Percentiles rank a stretch among this genome's conserved stretches.
Conservation (phyloP, 2,329 filamentous ascomycete genomes). For the Rhinocladiella mackenziei region DNA sequence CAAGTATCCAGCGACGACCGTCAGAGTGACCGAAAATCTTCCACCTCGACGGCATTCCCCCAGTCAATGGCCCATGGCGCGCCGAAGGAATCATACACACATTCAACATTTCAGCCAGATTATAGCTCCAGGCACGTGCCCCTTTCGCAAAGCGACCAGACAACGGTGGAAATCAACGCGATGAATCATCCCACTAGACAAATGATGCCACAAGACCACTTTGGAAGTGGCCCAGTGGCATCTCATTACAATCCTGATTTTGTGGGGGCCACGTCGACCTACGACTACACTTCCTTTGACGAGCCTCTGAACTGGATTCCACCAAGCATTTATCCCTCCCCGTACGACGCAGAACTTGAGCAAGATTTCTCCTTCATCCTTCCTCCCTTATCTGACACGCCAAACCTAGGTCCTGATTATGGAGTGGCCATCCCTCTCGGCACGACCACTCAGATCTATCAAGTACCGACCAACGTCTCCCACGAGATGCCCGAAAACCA, state of each 20-base stretch:
- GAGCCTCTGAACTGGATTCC: conserved; percentile 39
- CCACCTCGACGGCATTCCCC: conserved; percentile 1
- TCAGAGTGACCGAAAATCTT: background rate
- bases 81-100: background rate
- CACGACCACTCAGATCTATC: conserved; percentile 8
- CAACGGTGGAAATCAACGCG: background rate
- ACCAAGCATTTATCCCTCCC: conserved; percentile 36
- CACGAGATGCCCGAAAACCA: conserved; percentile 35
- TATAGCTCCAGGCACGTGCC: background rate
- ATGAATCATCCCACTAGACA: background rate
- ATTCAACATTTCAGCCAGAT: background rate
- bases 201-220: conserved; percentile 9
- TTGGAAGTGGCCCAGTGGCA: conserved; percentile 2
- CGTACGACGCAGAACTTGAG: conserved; percentile 39
- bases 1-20: background rate
- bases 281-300: conserved; percentile 37
- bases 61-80: background rate
- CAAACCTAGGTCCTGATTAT: conserved; percentile 19
- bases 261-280: conserved; percentile 17
- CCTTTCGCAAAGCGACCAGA: background rate
- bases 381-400: conserved; percentile 13
- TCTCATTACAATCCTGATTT: conserved; percentile 8
- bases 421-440: conserved; percentile 13
- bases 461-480: conserved; percentile 42
- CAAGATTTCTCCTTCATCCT: conserved; percentile 31